Conservation (phyloP, 2,329 filamentous ascomycete species). For the Penicillium glabrum region DNA sequence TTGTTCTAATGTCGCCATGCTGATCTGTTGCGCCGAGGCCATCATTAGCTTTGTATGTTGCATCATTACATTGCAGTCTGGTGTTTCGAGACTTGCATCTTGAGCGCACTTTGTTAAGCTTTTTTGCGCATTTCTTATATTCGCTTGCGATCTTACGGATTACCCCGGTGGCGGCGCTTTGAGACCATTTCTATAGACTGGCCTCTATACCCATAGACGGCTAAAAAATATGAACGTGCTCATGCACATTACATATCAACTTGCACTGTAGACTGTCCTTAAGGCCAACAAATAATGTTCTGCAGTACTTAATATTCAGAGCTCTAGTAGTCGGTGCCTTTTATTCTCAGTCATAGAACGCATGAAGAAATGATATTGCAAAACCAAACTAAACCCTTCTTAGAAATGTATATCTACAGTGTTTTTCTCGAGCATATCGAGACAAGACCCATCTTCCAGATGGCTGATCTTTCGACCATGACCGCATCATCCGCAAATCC, state of each 20-base stretch:
- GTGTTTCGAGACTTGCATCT: constrained; percentile 5
- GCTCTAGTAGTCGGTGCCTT: not conserved
- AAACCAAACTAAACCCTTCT: constrained; percentile 27
- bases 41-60: not conserved
- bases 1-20: not conserved
- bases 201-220: constrained; percentile 10
- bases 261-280: not conserved
- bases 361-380: constrained; percentile 18
- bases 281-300: not conserved
- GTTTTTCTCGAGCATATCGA: constrained; percentile 16
- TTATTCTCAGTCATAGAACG: not conserved
- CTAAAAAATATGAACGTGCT: constrained; percentile 5
- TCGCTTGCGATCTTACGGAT: constrained; percentile 12
- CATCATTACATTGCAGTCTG: not conserved
- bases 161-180: constrained; percentile 21
- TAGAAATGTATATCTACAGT: constrained; percentile 37
- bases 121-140: constrained; percentile 5
- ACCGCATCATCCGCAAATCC: not conserved
- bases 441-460: constrained; percentile 4
- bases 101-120: constrained; percentile 5
- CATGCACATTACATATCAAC: not conserved
- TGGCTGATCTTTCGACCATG: not conserved
- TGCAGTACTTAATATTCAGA: not conserved
- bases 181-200: constrained; percentile 14
- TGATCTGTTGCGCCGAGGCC: not conserved